Conservation (phyloP, 495 filamentous ascomycete species). For the Tuber magnatum region DNA sequence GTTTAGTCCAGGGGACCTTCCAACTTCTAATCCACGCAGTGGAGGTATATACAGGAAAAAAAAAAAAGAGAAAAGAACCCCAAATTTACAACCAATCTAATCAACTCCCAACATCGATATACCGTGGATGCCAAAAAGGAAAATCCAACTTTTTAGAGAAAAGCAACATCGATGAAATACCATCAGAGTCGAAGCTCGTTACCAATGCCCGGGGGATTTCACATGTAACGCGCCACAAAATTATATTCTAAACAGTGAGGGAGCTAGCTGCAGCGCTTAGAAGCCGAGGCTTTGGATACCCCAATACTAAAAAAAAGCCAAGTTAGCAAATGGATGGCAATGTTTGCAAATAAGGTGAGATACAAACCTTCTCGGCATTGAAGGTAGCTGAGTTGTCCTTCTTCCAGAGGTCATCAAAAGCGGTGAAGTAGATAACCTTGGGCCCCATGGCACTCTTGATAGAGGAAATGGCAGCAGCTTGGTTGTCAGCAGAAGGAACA, state of each 20-base stretch:
- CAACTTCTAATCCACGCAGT: not conserved
- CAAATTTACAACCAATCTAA: not conserved
- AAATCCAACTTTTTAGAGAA: not conserved
- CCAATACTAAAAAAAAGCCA: conserved; percentile 18
- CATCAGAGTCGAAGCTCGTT: not conserved
- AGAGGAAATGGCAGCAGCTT: conserved; percentile 56
- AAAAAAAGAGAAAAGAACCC: not conserved
- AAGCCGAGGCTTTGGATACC: conserved; percentile 11
- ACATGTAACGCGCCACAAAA: not conserved
- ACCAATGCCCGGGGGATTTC: not conserved
- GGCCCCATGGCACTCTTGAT: conserved; percentile 51
- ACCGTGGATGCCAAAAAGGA: not conserved
- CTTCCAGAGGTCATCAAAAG: conserved; percentile 77
- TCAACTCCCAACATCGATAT: not conserved
- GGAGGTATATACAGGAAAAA: not conserved
- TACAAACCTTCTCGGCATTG: conserved; percentile 53
- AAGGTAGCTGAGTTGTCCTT: conserved; percentile 56
- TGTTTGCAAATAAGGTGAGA: not conserved
- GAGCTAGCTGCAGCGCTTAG: not conserved
- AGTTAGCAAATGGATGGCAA: conserved; percentile 11
- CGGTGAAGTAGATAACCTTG: conserved; percentile 63
- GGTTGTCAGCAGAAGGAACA: conserved; percentile 57
- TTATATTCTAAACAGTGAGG: not conserved
- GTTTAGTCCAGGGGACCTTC: not conserved
- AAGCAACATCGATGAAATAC: not conserved